Base-by-base conservation (phyloP, 2,329 filamentous ascomycete genomes). In the Neofusicoccum umdonicola region DNA sequence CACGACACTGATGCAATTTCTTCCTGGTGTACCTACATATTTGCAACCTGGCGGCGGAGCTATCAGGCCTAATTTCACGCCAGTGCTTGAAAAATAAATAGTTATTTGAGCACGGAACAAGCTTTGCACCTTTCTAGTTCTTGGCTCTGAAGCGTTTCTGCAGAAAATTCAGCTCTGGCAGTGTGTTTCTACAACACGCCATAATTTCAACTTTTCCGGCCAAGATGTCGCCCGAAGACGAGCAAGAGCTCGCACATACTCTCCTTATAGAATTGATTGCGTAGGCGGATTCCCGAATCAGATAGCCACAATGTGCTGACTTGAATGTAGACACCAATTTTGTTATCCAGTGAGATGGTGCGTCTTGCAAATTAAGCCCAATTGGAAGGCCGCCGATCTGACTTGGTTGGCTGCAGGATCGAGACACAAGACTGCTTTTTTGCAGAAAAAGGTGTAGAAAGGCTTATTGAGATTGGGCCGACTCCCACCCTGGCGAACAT, bases 341-440 rank as follows among this genome's bases (percentile, higher is more conserved):
- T 50, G 47, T 34, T 50, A 31, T 8, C 47, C 47, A 34, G 47
- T 50, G 22, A 31, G 27, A 50, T 50, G 47, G 47, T 50, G 31
- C 47, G 47, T 27, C 45, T 19, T 31, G 13, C 22, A 50, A 22
- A 34, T n/a, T 22, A 15, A 35, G 5, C 12, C 12, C 13, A 22
- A 17, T n/a, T 34, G 47, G 27, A 34, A 22, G 12, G 8, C 47
- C 27, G 3, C 4, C 11, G 17, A 50, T n/a, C 47, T 50, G 7
- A 50, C 47, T 4, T 34, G 31, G 27, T 7, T 31, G 27, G 27
- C 27, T 31, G 27, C 11, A 60, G 56, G 60, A 51, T 42, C 44
- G 62, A 64, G 50, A 64, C 62, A 17, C 62, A 64, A 39, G 62
- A 64, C 13, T 19, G 19, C 13, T 37, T 64, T n/a, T 42, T 64